Conservation (phyloP, 2,329 filamentous ascomycete genomes). For the Sordariomycetes sp. region DNA sequence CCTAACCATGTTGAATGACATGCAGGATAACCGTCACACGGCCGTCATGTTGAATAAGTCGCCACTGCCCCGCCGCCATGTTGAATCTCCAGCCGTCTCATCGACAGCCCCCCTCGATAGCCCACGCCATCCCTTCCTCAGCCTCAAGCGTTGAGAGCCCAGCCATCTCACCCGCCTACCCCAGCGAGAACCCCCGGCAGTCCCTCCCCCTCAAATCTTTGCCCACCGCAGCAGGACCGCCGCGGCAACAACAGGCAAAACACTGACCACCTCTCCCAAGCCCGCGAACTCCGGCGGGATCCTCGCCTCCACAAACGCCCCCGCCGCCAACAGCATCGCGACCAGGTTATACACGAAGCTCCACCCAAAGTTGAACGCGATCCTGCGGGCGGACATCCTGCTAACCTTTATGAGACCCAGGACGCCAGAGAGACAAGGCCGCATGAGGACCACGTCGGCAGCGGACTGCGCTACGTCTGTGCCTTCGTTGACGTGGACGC, state of each 20-base stretch:
- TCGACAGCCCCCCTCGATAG: background rate
- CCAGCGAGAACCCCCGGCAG: background rate
- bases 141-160: background rate
- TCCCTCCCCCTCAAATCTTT: conserved; percentile 10
- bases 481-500: conserved; percentile 50
- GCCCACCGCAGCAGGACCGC: conserved; percentile 17
- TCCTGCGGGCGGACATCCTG: conserved; percentile 27
- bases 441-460: conserved; percentile 57
- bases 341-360: conserved; percentile 56
- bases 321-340: conserved; percentile 52
- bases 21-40: too few relatives aligned
- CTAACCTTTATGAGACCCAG: conserved; percentile 43
- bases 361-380: conserved; percentile 59
- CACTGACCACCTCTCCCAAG: conserved; percentile 60
- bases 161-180: background rate
- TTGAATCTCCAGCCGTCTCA: background rate
- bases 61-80: background rate
- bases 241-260: conserved; percentile 52
- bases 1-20: too few relatives aligned
- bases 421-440: conserved; percentile 37
- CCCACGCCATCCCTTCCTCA: background rate
- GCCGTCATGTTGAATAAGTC: background rate
- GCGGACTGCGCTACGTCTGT: conserved; percentile 54
- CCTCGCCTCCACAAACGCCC: conserved; percentile 41
- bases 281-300: conserved; percentile 52